Percentiles rank a stretch among this genome's conserved stretches.
Conservation (phyloP, 768 basidiomycete species). For the Ramaria sp. region DNA sequence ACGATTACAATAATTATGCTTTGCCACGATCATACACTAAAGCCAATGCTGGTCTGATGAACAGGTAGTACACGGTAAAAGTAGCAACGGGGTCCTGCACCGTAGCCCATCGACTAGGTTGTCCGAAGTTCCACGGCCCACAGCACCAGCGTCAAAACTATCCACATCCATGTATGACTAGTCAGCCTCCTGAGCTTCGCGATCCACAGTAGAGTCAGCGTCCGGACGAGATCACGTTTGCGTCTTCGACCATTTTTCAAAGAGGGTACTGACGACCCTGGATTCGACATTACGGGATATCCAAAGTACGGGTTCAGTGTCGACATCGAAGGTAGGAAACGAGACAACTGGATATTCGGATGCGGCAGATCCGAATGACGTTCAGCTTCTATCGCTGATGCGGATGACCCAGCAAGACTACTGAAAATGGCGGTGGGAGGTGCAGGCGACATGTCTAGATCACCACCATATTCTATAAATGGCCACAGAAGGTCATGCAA, state of each 20-base stretch:
- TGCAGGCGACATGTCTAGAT: constrained; percentile 19
- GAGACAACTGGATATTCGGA: not conserved
- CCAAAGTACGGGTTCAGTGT: constrained; percentile 65
- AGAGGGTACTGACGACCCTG: constrained; percentile 27
- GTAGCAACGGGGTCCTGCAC: not conserved
- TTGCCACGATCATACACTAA: not conserved
- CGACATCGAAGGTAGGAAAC: constrained; percentile 41
- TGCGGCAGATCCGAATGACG: not conserved
- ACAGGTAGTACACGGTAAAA: not conserved
- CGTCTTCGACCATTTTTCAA: constrained; percentile 55
- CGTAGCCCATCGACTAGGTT: not conserved
- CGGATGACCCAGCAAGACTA: no score
- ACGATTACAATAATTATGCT: not conserved
- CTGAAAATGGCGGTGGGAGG: not conserved
- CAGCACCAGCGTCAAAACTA: constrained; percentile 1
- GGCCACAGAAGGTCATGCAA: constrained; percentile 13
- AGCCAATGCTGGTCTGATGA: not conserved
- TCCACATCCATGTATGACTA: constrained; percentile 7
- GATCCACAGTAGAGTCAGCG: constrained; percentile 58
- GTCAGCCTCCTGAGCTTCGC: constrained; percentile 38
- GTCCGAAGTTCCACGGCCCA: not conserved
- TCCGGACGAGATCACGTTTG: constrained; percentile 55
- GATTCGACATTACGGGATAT: constrained; percentile 36
- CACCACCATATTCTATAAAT: constrained; percentile 57
- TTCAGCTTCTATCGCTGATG: not conserved